These are phyloP conservation scores for Fusarium foetens DNA, from an alignment of 2,329 filamentous ascomycete species.

Conservation along the genomic window DNA sequence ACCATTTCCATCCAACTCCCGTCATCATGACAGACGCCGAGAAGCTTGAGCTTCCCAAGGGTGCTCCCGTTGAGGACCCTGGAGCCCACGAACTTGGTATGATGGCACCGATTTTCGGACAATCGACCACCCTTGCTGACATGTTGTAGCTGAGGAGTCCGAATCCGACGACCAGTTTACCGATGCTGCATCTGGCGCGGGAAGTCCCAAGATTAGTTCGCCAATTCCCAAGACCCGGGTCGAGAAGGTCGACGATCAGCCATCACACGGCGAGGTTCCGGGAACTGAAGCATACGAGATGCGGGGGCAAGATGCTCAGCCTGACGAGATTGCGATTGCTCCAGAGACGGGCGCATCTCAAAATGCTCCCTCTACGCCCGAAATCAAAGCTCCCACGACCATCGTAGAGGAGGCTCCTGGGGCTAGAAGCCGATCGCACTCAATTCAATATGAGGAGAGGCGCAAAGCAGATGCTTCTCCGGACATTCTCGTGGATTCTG, in stretches of 20 bases:
- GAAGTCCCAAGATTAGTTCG: conserved; percentile 56
- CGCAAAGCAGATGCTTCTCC: conserved; percentile 64
- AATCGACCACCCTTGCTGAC: conserved; percentile 39
- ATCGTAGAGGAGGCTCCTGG: conserved; percentile 64
- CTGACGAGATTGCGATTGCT: conserved; percentile 68
- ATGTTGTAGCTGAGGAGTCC: conserved; percentile 58
- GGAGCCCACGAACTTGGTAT: conserved; percentile 70
- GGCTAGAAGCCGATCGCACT: conserved; percentile 52
- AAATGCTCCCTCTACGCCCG: conserved; percentile 34
- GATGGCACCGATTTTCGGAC: conserved; percentile 7
- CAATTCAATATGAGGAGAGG: conserved; percentile 57
- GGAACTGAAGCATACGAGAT: conserved; percentile 67
- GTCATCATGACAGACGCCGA: conserved; percentile 46
- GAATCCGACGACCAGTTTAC: conserved; percentile 78
- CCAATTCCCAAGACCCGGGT: conserved; percentile 69
- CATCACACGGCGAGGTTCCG: conserved; percentile 68
- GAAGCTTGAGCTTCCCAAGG: conserved; percentile 48
- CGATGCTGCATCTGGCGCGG: conserved; percentile 67
- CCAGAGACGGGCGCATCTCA: conserved; percentile 41
- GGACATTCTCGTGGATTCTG: conserved; percentile 60
- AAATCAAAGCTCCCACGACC: conserved; percentile 57
- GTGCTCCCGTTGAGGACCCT: conserved; percentile 58
- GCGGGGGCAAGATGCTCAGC: conserved; percentile 66
- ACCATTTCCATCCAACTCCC: conserved; percentile 6
- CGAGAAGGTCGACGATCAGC: conserved; percentile 65